Conservation (phyloP, 805 yeast species). For the Metschnikowia gelsemii region DNA sequence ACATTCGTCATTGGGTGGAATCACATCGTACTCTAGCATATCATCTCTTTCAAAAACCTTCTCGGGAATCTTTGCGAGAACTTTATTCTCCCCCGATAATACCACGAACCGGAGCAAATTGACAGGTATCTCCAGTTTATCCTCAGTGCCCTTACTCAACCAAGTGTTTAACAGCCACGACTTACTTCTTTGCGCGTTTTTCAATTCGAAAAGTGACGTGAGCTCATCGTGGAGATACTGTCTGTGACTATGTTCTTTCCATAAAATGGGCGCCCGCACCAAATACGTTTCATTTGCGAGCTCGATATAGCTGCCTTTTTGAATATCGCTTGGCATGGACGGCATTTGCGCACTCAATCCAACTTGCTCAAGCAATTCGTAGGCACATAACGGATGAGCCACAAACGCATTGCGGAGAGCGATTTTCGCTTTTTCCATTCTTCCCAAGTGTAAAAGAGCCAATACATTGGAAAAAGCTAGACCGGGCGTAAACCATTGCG, state of each 20-base stretch:
- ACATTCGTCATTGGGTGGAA: constrained; percentile 54
- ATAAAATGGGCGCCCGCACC: constrained; percentile 52
- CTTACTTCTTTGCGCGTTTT: not conserved
- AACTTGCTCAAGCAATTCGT: constrained; percentile 47
- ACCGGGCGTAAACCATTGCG: constrained; percentile 72
- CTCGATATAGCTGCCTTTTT: constrained; percentile 29
- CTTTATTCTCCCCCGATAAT: constrained; percentile 65
- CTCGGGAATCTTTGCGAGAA: constrained; percentile 68
- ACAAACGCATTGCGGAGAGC: constrained; percentile 52
- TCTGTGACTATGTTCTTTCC: constrained; percentile 50
- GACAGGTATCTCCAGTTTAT: constrained; percentile 45
- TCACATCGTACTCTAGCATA: constrained; percentile 65
- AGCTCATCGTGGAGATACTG: constrained; percentile 50
- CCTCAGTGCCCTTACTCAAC: constrained; percentile 9
- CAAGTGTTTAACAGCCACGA: constrained; percentile 17
- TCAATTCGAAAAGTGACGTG: constrained; percentile 19
- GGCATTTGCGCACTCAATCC: constrained; percentile 29
- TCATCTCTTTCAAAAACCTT: constrained; percentile 60
- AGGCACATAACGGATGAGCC: constrained; percentile 58
- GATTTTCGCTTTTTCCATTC: constrained; percentile 44
- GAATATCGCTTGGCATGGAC: constrained; percentile 2
- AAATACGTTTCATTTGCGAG: constrained; percentile 58
- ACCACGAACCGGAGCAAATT: constrained; percentile 68
- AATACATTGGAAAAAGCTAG: constrained; percentile 63
- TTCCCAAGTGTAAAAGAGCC: constrained; percentile 52